Evolutionary conservation across 192 early-diverging fungal species (phyloP).

Genomic region (Backusella sp.): DNA sequence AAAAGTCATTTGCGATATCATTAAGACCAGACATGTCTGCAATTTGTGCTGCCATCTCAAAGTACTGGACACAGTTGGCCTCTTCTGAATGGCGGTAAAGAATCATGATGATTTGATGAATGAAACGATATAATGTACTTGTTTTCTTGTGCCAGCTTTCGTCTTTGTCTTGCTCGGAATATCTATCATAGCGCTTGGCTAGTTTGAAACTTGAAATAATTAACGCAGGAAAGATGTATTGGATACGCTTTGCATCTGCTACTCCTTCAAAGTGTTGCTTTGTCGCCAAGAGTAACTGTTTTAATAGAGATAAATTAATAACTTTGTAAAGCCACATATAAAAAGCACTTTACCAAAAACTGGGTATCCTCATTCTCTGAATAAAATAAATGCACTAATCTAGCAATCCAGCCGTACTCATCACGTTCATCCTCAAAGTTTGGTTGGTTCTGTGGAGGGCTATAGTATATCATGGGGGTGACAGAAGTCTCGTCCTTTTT

Average conservation of each 20-base stretch:
- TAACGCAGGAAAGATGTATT: slow-evolving; percentile 89
- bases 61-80: slow-evolving; percentile 68
- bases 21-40: slow-evolving; percentile 87
- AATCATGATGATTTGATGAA: slow-evolving; percentile 80
- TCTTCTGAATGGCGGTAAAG: slow-evolving; percentile 60
- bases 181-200: slow-evolving; percentile 47
- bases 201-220: slow-evolving; percentile 65
- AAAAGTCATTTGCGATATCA: slow-evolving; percentile 94
- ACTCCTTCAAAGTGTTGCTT: slow-evolving; percentile 71
- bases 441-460: slow-evolving; percentile 34
- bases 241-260: slow-evolving; percentile 76
- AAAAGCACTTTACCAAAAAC: slow-evolving; percentile 53
- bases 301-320: neutral
- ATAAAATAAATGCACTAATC: slow-evolving; percentile 71
- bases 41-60: slow-evolving; percentile 78
- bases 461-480: slow-evolving; percentile 28
- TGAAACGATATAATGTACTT: slow-evolving; percentile 76
- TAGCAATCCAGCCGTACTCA: slow-evolving; percentile 87
- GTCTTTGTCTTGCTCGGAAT: slow-evolving; percentile 36
- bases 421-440: slow-evolving; percentile 79
- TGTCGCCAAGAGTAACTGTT: slow-evolving; percentile 72
- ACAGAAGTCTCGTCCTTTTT: slow-evolving; percentile 76
- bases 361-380: slow-evolving; percentile 76
- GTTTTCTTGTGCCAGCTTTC: slow-evolving; percentile 66
- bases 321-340: neutral